Base-by-base conservation (phyloP, 2,329 filamentous ascomycete species). In the Epichloe elymi region DNA sequence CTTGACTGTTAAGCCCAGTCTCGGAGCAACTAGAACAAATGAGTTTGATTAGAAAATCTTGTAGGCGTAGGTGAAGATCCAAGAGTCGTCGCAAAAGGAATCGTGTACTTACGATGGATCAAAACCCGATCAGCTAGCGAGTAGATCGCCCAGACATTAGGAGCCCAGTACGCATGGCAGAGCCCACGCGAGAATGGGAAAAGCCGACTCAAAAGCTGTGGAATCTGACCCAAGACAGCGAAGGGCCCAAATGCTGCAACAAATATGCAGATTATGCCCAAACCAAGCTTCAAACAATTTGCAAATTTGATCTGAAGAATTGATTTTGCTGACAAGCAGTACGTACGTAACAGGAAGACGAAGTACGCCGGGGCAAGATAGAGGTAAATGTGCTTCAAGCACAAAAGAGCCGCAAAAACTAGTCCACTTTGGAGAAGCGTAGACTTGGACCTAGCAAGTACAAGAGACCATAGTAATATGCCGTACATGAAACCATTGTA, bases 401-500 rank as follows among this genome's bases (percentile, higher is more conserved):
- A 97, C 49, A 98, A 70, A 46, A 98, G 72, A 1, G 78, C 76
- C 2, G 91, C 90, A 66, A 97, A 98, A 6, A 89, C 68, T 2
- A 95, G 71, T 0, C 89, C 93, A 59, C 89, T 93, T 44, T 74
- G 72, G 12, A 97, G 75, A 36, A 93, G 73, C 0, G 86, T 86
- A 3, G 84, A 84, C 61, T 79, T 80, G 59, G 83, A 80, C 48
- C 88, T 82, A 6, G 89, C 88, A 53, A 94, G 71, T 2, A 94
- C 85, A 46, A 98, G 76, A 2, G 93, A 97, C 50, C 91, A 74
- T 38, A 97, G 79, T 48, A 98, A 74, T 42, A 97, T 73, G 38
- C 93, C 93, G 65, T 97, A 98, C 69, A 98, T 81, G 69, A 90
- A 89, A 40, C 93, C 91, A 71, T 98, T 98, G 73, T 98, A 98